Base-by-base conservation (phyloP, 305 asterid genomes). In the Fraxinus latifolia region DNA sequence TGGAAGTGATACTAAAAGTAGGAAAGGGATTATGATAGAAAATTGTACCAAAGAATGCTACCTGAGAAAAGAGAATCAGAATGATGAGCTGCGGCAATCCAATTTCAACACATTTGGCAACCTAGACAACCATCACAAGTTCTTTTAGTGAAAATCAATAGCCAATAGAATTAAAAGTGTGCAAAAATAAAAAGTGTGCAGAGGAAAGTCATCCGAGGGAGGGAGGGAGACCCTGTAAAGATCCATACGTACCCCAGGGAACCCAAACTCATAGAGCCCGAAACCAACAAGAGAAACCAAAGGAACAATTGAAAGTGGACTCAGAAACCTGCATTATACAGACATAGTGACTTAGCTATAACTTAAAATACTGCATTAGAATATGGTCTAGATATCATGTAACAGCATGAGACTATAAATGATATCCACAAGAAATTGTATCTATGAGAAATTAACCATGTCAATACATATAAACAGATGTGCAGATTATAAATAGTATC, bases 201-300 rank as follows among this genome's bases (percentile, higher is more conserved):
- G 23, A 76, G 78, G 79, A 72, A 17, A 79, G 72, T 15, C 11
- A 71, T 17, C 68, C 19, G 3, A 21, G 14, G 6, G 68, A 58
- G 68, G 17, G 62, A 53, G 25, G 17, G 65, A n/a, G 68, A 27
- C 68, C 14, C 14, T 58, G 36, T 74, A 53, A 60, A 79, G 58
- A 74, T 68, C 58, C 67, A 70, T 67, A 83, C 91, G 74, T 92
- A 93, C 99, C 93, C 90, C 14, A 39, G 47, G 14, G 78, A 95
- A 95, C 70, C 93, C 99, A 77, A 91, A 87, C 85, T 95, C 96
- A 5, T 91, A 95, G 53, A 95, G 95, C 74, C 97, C 97, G 82
- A 91, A 94, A 84, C 99, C 98, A 33, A 86, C 87, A 78, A 95
- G 92, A 84, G 90, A 89, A 84, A 92, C 95, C 92, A 95, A 88